Conservation (phyloP, 306 rosid genomes). For the Quercus alba region DNA sequence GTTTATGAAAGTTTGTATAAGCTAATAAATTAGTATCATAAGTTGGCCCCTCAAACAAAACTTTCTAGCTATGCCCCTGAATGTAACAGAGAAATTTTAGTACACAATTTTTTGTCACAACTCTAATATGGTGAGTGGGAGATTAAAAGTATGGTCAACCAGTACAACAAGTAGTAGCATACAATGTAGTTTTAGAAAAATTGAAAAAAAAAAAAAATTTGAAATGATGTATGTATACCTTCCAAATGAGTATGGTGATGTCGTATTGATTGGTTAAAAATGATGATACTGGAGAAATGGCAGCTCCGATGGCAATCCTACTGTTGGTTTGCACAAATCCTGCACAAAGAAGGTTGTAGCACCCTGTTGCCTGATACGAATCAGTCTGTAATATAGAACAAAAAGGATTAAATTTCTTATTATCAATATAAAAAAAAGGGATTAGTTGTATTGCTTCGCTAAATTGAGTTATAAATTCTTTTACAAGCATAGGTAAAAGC, state of each 20-base stretch:
- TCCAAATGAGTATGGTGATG: slow-evolving; percentile 85
- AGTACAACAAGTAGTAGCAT: too few relatives aligned
- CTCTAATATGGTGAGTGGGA: too few relatives aligned
- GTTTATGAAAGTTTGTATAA: too few relatives aligned
- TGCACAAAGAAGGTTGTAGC: slow-evolving; percentile 89
- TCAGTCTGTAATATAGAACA: slow-evolving; percentile 52
- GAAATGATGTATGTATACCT: slow-evolving; percentile 35
- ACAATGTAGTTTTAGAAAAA: too few relatives aligned
- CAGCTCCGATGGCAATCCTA: slow-evolving; percentile 88
- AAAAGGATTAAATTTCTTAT: neutral
- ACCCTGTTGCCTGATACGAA: slow-evolving; percentile 81
- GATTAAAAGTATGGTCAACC: too few relatives aligned
- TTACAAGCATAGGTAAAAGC: too few relatives aligned
- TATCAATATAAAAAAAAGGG: too few relatives aligned
- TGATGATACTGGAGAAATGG: slow-evolving; percentile 88
- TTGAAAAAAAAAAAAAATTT: accelerated
- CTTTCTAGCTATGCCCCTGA: accelerated
- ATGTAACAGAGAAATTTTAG: too few relatives aligned
- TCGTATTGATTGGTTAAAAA: slow-evolving; percentile 57
- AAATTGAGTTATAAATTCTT: neutral
- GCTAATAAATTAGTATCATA: too few relatives aligned
- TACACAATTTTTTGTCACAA: too few relatives aligned
- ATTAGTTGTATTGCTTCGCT: neutral
- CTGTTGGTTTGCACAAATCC: slow-evolving; percentile 87
- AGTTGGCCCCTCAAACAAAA: too few relatives aligned